Evolutionary conservation across 73 alveolate species (phyloP).

Genomic region (Paramecium biaurelia): DNA sequence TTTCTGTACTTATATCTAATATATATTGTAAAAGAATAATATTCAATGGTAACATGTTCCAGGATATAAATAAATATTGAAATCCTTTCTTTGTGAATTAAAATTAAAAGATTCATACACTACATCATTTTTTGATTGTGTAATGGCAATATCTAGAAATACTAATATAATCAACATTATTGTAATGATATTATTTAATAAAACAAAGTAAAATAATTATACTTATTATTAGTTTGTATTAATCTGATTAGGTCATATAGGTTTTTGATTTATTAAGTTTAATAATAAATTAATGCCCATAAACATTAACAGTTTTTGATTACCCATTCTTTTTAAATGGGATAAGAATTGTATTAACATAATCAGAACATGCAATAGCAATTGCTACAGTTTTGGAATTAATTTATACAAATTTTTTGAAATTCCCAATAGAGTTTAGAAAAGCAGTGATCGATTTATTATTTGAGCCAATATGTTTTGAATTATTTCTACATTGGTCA

Average conservation of each 20-base stretch:
- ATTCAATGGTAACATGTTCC: slow-evolving; percentile 13
- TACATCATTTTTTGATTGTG: not conserved
- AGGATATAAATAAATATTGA: not conserved
- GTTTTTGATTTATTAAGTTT: not conserved
- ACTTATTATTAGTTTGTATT: not conserved
- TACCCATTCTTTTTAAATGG: slow-evolving; percentile 48
- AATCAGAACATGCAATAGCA: not conserved
- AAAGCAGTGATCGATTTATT: not conserved
- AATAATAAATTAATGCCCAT: not conserved
- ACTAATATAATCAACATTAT: not conserved
- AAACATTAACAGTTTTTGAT: not conserved
- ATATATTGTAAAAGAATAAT: not conserved
- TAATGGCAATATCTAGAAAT: not conserved
- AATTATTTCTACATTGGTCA: slow-evolving; percentile 38
- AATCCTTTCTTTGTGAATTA: slow-evolving; percentile 7
- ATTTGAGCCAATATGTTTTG: not conserved
- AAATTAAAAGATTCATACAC: not conserved
- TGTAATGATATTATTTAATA: slow-evolving; percentile 16
- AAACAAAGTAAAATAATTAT: not conserved
- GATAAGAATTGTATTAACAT: not conserved
- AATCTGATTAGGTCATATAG: not conserved
- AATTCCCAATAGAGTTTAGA: slow-evolving; percentile 8
- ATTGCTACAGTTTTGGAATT: not conserved
- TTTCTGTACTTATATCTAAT: not conserved
- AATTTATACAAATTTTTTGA: not conserved